phyloP scores from a whole-genome alignment of 2,329 filamentous ascomycete genomes.

The Penicillium glabrum region DNA sequence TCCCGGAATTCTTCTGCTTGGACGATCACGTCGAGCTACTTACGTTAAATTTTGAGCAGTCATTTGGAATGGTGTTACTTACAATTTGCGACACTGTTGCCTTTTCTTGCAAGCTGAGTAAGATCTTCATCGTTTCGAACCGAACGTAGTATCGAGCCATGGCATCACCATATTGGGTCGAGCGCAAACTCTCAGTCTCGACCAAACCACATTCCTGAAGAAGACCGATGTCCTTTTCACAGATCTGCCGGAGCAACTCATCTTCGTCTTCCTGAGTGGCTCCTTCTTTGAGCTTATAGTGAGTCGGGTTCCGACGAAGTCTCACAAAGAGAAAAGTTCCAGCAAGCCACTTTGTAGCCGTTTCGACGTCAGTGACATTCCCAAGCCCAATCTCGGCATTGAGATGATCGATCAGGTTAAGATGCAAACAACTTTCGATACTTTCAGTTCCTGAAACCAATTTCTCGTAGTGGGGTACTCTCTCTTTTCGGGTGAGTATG shows the following conservation, averaged over 20 bases:
- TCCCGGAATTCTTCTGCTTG: constrained; percentile 72
- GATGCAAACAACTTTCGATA: constrained; percentile 75
- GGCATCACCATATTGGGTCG: constrained; percentile 71
- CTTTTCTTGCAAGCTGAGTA: constrained; percentile 62
- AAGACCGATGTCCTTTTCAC: constrained; percentile 65
- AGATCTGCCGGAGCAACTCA: constrained; percentile 67
- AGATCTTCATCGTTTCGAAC: constrained; percentile 74
- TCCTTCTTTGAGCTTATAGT: constrained; percentile 66
- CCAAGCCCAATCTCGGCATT: constrained; percentile 81
- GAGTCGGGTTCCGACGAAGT: constrained; percentile 65
- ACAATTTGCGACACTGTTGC: constrained; percentile 69
- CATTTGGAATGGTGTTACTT: constrained; percentile 31
- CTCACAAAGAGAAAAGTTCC: constrained; percentile 79
- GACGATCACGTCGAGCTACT: constrained; percentile 64
- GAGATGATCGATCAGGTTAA: constrained; percentile 77
- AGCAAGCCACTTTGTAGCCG: constrained; percentile 71
- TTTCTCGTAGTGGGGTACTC: constrained; percentile 66
- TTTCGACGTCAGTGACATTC: constrained; percentile 63
- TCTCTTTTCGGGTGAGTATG: constrained; percentile 72
- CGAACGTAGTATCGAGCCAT: constrained; percentile 83
- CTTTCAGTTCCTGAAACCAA: constrained; percentile 72
- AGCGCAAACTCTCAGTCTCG: constrained; percentile 52
- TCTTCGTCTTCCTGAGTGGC: constrained; percentile 55
- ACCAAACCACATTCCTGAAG: constrained; percentile 63
- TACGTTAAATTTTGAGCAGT: constrained; percentile 4